phyloP scores from a whole-genome alignment of 257 asterid genomes.

The Perilla frutescens region DNA sequence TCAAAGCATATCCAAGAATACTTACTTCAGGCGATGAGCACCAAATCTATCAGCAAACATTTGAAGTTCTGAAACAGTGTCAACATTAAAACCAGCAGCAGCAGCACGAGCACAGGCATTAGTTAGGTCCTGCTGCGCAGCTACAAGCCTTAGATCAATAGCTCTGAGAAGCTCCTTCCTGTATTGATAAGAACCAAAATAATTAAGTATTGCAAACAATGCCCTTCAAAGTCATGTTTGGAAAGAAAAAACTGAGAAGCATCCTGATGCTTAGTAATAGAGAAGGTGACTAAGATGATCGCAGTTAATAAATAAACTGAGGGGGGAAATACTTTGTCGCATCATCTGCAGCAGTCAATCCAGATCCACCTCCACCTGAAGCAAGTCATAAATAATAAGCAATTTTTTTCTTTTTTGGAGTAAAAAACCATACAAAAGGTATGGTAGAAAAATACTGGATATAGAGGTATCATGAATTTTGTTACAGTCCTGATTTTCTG shows the following conservation, averaged over 20 bases:
- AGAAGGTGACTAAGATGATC: conserved; percentile 12
- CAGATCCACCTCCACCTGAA: conserved; percentile 73
- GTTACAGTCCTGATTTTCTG: too few species aligned
- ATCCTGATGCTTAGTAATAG: conserved; percentile 1
- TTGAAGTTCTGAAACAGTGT: conserved; percentile 76
- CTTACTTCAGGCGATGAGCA: conserved; percentile 82
- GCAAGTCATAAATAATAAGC: conserved; percentile 39
- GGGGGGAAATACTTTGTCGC: conserved; percentile 77
- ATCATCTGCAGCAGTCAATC: conserved; percentile 65
- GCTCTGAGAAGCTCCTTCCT: conserved; percentile 96
- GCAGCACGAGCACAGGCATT: conserved; percentile 82
- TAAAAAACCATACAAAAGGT: conserved; percentile 1
- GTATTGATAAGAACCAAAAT: conserved; percentile 35
- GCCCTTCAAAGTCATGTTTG: conserved; percentile 3
- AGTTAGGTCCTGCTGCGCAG: conserved; percentile 76
- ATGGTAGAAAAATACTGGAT: too few species aligned
- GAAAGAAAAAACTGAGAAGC: not conserved
- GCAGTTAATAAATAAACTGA: conserved; percentile 22
- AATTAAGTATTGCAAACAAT: conserved; percentile 26
- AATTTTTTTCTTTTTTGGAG: conserved; percentile 5
- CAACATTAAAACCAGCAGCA: conserved; percentile 80
- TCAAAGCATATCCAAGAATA: conserved; percentile 11
- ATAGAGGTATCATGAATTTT: too few species aligned
- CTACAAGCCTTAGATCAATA: conserved; percentile 82
- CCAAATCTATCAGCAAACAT: conserved; percentile 85